phyloP scores from a whole-genome alignment of 441 rosid species.

The Populus trichocarpa region DNA sequence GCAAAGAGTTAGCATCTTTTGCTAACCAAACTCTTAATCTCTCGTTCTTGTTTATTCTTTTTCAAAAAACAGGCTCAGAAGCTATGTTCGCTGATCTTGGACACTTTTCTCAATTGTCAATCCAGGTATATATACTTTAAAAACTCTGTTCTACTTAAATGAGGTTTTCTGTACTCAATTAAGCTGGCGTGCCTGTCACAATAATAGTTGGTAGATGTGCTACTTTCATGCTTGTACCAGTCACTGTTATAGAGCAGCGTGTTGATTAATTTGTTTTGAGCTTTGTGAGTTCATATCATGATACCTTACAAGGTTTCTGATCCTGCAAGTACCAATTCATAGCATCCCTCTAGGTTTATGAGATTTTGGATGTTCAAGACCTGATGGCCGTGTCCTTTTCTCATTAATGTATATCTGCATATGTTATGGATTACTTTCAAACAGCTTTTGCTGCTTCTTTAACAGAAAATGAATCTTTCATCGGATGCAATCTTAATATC shows the following conservation, averaged over 20 bases:
- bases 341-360: not conserved
- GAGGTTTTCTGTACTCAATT: not conserved
- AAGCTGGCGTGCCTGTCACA: not conserved
- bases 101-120: conserved; percentile 89
- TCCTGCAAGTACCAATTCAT: not conserved
- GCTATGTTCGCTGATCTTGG: conserved; percentile 99
- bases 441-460: not conserved
- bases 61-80: conserved; percentile 59
- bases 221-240: not conserved
- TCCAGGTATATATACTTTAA: conserved; percentile 49
- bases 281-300: not conserved
- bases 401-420: not conserved
- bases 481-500: not conserved
- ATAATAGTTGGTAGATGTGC: not conserved
- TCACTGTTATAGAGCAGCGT: not conserved
- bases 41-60: no score
- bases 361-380: not conserved
- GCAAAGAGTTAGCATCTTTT: not conserved
- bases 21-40: conserved; percentile 3
- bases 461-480: not conserved
- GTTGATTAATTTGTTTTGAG: not conserved
- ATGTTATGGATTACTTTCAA: not conserved
- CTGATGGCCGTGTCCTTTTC: not conserved
- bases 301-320: not conserved
- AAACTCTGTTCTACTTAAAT: not conserved